A percentile compares a stretch with the other conserved stretches of the same genome.
phyloP scores from a whole-genome alignment of 2,329 filamentous ascomycete species.

The Xylariaceae sp. region DNA sequence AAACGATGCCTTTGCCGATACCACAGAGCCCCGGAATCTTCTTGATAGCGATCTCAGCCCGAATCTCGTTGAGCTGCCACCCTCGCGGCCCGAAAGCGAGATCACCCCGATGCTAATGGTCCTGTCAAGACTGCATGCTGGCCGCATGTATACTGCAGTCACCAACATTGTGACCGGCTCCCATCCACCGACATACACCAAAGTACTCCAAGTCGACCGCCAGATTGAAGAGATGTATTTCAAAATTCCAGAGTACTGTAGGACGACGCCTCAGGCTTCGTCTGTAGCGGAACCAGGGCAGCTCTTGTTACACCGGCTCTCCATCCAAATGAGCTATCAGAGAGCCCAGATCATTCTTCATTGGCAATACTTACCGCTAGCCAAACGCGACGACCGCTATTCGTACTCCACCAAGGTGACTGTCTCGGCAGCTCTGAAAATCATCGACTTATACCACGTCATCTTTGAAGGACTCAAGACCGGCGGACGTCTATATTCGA shows the following conservation, averaged over 20 bases:
- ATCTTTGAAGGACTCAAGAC: slow-evolving; percentile 16
- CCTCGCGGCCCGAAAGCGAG: slow-evolving; percentile 29
- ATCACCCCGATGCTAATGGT: slow-evolving; percentile 23
- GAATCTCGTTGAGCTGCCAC: slow-evolving; percentile 33
- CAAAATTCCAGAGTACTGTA: slow-evolving; percentile 23
- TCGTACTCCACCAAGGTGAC: slow-evolving; percentile 21
- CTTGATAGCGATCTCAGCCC: slow-evolving; percentile 38
- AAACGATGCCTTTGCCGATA: slow-evolving; percentile 35
- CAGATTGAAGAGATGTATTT: slow-evolving; percentile 20
- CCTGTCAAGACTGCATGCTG: slow-evolving; percentile 21
- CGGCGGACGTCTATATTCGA: slow-evolving; percentile 12
- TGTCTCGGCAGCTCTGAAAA: slow-evolving; percentile 15
- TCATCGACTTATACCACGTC: slow-evolving; percentile 12
- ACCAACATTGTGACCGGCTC: slow-evolving; percentile 17
- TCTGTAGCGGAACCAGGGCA: slow-evolving; percentile 23
- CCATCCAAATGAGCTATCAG: slow-evolving; percentile 26
- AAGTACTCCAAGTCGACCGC: slow-evolving; percentile 20
- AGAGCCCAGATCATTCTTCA: slow-evolving; percentile 31
- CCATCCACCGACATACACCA: slow-evolving; percentile 16
- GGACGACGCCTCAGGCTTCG: slow-evolving; percentile 12
- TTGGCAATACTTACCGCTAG: slow-evolving; percentile 22
- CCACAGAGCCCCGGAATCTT: slow-evolving; percentile 38
- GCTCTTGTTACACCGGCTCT: slow-evolving; percentile 25
- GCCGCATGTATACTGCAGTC: slow-evolving; percentile 14
- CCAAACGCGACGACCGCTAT: slow-evolving; percentile 16